These are phyloP conservation scores for Paramecium octaurelia DNA, from an alignment of 73 alveolate species.

Conservation along the genomic window DNA sequence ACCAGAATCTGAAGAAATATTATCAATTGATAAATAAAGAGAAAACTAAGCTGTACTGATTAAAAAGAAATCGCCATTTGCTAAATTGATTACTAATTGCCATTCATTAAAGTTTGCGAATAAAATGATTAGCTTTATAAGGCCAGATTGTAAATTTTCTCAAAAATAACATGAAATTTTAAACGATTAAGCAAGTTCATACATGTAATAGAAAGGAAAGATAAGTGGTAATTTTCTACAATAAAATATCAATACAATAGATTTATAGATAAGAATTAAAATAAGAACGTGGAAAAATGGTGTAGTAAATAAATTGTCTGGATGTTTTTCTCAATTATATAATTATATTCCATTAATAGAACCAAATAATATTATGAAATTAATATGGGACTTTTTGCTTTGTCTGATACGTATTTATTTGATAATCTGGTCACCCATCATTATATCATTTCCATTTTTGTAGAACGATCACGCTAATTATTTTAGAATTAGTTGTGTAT, in stretches of 20 bases:
- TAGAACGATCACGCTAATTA: not conserved
- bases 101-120: constrained; percentile 3
- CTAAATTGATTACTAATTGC: not conserved
- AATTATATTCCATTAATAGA: constrained; percentile 38
- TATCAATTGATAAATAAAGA: not conserved
- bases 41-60: not conserved
- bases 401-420: constrained; percentile 22
- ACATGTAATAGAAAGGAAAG: not conserved
- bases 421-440: not conserved
- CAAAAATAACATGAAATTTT: not conserved
- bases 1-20: constrained; percentile 14
- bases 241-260: not conserved
- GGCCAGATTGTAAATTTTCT: constrained; percentile 8
- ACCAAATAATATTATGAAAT: not conserved
- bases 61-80: not conserved
- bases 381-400: constrained; percentile 13
- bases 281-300: not conserved
- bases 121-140: not conserved
- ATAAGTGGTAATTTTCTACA: not conserved
- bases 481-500: not conserved
- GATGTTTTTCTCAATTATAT: not conserved
- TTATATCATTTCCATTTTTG: not conserved
- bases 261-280: not conserved
- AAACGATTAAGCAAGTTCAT: constrained; percentile 25
- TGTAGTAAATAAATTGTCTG: not conserved